Base-by-base conservation (phyloP, 192 early-diverging fungal species). In the Podila verticillata region DNA sequence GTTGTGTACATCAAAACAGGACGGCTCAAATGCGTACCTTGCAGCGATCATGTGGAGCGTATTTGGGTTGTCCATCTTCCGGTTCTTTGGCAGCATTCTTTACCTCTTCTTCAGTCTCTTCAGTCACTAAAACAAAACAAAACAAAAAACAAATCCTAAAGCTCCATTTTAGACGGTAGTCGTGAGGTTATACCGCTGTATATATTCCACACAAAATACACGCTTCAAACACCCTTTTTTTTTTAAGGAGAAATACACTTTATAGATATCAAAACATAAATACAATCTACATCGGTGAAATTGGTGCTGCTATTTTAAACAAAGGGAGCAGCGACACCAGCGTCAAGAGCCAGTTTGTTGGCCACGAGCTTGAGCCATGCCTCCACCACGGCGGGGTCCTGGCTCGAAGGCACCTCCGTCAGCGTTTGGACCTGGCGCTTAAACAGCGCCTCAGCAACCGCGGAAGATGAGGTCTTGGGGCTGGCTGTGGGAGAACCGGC, bases 31-130 rank as follows among this genome's bases (percentile, higher is more conserved):
- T 63, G 66, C 63, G 36, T 91, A 91, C 65, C 83, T 91, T 57
- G 87, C 83, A 19, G 92, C 92, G 62, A 88, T 95, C 28, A 91
- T 96, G 65, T 96, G 91, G 87, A 89, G 90, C 39, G 94, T 95
- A 1, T 82, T 90, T 44, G 92, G 85, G 35, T 69, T 96, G 28
- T 87, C 92, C 17, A 36, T 82, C 19, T 82, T 95, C 63, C 85
- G 95, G 34, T 95, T 94, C 82, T 69, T 89, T 65, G 95, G 95
- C 47, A 88, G 86, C 34, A 83, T 74, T 58, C 56, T 83, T 13
- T 96, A 96, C 75, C 84, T 94, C 20, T 79, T 96, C 54, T 84
- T 89, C 48, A 86, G 89, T 65, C 69, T 90, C 36, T 88, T 90
- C 68, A 88, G 77, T 30, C 77, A 80, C 24, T 80, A 68, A 78